Percentiles rank a stretch among this genome's conserved stretches.
These are phyloP conservation scores for Arthrobotrys conoides DNA, from an alignment of 2,329 filamentous ascomycete species.

Conservation along the genomic window DNA sequence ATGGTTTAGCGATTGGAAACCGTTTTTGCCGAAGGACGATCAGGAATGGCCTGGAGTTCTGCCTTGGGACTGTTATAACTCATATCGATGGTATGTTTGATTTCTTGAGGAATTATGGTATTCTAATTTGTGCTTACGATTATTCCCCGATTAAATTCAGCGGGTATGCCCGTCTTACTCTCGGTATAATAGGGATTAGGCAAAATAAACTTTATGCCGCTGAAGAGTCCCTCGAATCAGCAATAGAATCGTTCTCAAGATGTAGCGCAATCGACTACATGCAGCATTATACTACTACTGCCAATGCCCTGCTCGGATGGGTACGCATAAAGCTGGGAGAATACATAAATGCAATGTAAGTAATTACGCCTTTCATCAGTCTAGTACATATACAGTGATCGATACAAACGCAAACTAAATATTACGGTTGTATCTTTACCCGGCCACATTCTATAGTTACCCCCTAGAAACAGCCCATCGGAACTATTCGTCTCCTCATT, in stretches of 20 bases:
- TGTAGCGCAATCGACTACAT: too few relatives aligned
- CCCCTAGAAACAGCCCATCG: neutral
- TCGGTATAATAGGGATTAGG: neutral
- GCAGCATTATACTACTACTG: neutral
- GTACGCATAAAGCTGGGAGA: neutral
- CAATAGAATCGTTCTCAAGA: neutral
- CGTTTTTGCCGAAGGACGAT: too few relatives aligned
- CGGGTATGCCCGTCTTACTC: constrained; percentile 1
- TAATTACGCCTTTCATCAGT: neutral
- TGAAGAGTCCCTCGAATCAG: too few relatives aligned
- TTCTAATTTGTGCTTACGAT: too few relatives aligned
- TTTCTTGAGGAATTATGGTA: too few relatives aligned
- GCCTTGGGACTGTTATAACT: neutral
- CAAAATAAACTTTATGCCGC: neutral
- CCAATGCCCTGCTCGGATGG: constrained; percentile 7
- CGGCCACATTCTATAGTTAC: neutral
- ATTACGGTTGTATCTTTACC: neutral
- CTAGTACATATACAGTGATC: too few relatives aligned
- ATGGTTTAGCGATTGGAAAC: too few relatives aligned
- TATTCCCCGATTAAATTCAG: neutral
- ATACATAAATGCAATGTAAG: neutral
- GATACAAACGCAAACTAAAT: neutral
- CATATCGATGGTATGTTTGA: neutral
- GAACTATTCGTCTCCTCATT: too few relatives aligned
- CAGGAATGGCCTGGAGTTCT: too few relatives aligned